Conservation (phyloP, 2,329 filamentous ascomycete species). For the Pyricularia sp. region DNA sequence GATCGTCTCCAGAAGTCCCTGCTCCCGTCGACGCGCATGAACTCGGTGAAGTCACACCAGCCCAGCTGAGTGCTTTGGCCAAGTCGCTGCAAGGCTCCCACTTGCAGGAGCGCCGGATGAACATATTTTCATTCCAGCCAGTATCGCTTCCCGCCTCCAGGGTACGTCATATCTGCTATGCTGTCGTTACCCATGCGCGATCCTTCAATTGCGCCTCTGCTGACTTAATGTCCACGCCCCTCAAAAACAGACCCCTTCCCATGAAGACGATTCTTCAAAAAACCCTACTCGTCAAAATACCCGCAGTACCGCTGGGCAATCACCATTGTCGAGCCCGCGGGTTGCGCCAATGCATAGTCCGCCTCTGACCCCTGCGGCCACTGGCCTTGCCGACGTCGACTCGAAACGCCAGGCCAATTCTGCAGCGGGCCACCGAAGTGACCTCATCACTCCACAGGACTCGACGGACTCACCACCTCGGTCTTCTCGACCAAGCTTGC, state of each 20-base stretch:
- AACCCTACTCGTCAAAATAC: conserved; percentile 57
- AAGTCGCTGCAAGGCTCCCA: conserved; percentile 63
- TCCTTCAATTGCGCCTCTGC: not conserved
- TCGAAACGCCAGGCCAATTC: conserved; percentile 13
- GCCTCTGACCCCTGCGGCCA: conserved; percentile 79
- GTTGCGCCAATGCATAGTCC: conserved; percentile 73
- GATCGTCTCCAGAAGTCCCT: not conserved
- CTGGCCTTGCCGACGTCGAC: conserved; percentile 34
- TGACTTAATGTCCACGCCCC: not conserved
- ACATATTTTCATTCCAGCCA: conserved; percentile 82
- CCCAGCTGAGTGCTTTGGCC: conserved; percentile 63
- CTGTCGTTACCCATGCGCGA: not conserved
- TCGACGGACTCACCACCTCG: conserved; percentile 42
- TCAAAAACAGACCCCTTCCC: conserved; percentile 42
- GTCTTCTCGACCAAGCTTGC: conserved; percentile 24
- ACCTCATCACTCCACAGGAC: conserved; percentile 57
- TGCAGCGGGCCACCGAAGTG: conserved; percentile 12
- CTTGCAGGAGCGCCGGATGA: conserved; percentile 74
- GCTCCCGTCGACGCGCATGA: not conserved
- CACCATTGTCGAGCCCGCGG: conserved; percentile 58
- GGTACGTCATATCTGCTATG: conserved; percentile 41
- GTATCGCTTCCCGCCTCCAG: conserved; percentile 79
- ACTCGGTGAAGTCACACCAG: conserved; percentile 34
- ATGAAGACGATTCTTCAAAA: conserved; percentile 43
- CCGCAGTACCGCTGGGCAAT: conserved; percentile 54